Evolutionary conservation across 208 protist genomes (phyloP), one percentile per base, ranked within the genome.

Genomic region (Acanthamoeba sp.): DNA sequence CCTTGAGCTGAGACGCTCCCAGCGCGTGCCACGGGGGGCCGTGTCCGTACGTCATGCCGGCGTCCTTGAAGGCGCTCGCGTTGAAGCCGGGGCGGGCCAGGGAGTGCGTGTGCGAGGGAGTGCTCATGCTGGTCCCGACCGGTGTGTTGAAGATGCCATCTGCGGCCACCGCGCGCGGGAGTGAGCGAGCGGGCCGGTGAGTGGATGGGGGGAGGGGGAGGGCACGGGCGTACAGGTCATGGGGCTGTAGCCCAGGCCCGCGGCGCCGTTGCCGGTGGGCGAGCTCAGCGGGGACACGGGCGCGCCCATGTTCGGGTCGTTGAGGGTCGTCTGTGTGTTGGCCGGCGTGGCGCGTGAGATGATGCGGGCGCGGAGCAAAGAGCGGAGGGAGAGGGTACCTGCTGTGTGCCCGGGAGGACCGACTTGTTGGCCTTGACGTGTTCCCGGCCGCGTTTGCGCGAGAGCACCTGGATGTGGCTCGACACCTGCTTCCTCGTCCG

Each of bases 391-490:
- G n/a, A 40, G 16, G 62, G 7, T 32, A 50, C 32, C 38, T 32
- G 45, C 78, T 87, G 78, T 55, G 78, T 34, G 32, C 27, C n/a
- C 3, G 57, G 20, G 34, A 29, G 59, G 62, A 32, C 3, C 2
- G 38, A 92, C 42, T 57, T 92, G 38, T 85, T 22, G 10, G 32
- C 38, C 85, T 52, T 92, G 27, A 55, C 85, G 55, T 71, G 45
- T 12, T 92, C 62, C 16, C 38, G 45, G 12, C 85, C 42, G 50
- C 85, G 85, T 62, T 95, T 96, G 48, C 95, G 64, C 4, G 88
- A 84, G 32, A 96, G 69, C 40, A 96, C 95, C 94, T 96, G 95
- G 87, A 96, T 96, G 95, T 96, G 95, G 57, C 95, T 96, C 14
- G 95, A 96, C 27, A 96, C 95, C 45, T 96, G 95, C 78, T 96